A percentile compares a stretch with the other conserved stretches of the same genome.
Conservation (phyloP, 306 rosid species). For the Casuarina glauca region DNA sequence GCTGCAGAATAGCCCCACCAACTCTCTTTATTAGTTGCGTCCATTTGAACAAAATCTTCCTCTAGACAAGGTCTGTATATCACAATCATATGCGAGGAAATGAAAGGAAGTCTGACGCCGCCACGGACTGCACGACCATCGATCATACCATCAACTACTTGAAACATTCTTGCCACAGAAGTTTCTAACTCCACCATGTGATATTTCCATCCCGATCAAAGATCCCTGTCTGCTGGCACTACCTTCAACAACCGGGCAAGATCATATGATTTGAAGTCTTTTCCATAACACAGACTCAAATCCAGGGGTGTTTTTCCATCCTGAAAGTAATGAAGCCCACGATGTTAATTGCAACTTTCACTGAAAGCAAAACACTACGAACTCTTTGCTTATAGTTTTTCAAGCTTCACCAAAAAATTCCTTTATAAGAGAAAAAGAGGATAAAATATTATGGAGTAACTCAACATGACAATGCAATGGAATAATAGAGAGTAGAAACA, state of each 20-base stretch:
- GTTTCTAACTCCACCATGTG: constrained; percentile 9
- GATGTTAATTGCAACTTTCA: constrained; percentile 1
- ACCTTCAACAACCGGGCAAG: constrained; percentile 74
- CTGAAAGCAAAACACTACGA: constrained; percentile 3
- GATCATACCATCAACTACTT: constrained; percentile 15
- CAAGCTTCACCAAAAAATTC: background rate
- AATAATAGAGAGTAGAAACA: background rate
- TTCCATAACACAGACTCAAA: constrained; percentile 80
- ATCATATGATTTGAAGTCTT: constrained; percentile 80
- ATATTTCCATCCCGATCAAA: constrained; percentile 34
- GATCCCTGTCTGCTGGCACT: constrained; percentile 39
- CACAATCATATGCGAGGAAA: background rate
- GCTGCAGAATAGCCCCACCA: background rate
- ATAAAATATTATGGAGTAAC: background rate
- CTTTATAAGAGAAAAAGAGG: background rate
- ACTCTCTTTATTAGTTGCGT: background rate
- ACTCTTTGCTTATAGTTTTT: background rate
- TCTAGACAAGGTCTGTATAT: background rate
- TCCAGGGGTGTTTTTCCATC: constrained; percentile 85
- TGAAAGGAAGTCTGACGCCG: background rate
- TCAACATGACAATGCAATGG: background rate
- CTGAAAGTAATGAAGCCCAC: constrained; percentile 49
- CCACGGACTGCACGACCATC: constrained; percentile 17
- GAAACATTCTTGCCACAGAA: constrained; percentile 14
- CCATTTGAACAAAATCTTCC: background rate